Percentiles rank a stretch among this genome's conserved stretches.
phyloP scores from a whole-genome alignment of 2,329 filamentous ascomycete species.

The Orbilia oligospora region DNA sequence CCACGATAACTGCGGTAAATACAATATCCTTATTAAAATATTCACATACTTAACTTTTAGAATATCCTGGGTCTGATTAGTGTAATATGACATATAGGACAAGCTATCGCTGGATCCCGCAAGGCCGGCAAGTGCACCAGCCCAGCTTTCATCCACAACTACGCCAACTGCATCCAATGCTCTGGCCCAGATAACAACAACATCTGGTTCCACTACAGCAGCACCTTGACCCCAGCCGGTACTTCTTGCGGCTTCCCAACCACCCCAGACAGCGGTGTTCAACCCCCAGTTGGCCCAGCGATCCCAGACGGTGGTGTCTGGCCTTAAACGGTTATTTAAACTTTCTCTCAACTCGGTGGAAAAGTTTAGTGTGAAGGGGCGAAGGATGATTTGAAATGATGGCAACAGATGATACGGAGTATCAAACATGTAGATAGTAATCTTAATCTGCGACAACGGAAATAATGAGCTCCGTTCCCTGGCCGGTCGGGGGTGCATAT shows the following conservation, averaged over 20 bases:
- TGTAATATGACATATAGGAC: constrained; percentile 57
- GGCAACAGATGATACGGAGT: neutral
- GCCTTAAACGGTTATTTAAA: constrained; percentile 24
- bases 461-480: constrained; percentile 10
- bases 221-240: constrained; percentile 65
- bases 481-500: neutral
- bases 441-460: constrained; percentile 28
- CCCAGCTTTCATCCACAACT: constrained; percentile 67
- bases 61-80: neutral
- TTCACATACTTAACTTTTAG: neutral
- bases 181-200: constrained; percentile 67
- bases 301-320: constrained; percentile 51
- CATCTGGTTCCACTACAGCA: constrained; percentile 69
- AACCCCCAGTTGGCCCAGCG: constrained; percentile 43
- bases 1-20: constrained; percentile 71
- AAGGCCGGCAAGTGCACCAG: constrained; percentile 67
- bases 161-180: constrained; percentile 69
- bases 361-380: neutral
- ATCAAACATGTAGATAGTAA: constrained; percentile 27
- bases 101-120: constrained; percentile 66
- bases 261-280: constrained; percentile 39
- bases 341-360: neutral
- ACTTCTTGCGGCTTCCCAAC: constrained; percentile 63
- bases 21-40: neutral
- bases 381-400: neutral